Base-by-base conservation (phyloP, 192 early-diverging fungal genomes). In the Backusella macrospora region DNA sequence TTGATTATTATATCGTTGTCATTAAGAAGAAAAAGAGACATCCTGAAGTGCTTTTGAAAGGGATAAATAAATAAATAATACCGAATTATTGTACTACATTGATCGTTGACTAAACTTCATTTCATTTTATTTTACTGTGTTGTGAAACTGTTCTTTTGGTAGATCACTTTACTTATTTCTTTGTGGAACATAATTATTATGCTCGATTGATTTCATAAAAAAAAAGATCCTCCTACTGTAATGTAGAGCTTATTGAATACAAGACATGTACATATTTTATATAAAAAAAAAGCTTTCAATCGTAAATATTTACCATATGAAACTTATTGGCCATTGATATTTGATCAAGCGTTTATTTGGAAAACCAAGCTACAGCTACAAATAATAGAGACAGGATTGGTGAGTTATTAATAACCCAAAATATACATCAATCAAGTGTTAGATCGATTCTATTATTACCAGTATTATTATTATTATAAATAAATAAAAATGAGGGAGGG, bases 51-150 rank as follows among this genome's bases (percentile, higher is more conserved):
- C 29, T 34, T 34, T 34, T 34, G 2, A 34, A 34, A 34, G 29
- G 29, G 2, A 34, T 1, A 34, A 18, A 52, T 18, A 52, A 52
- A 52, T 18, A 52, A 52, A 52, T 9, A 52, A 52, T 18, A 52
- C n/a, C 16, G 8, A 18, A 52, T 52, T 52, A 18, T 52, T 52
- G 49, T 52, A 52, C 49, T n/a, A 52, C 49, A 23, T 21, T 7
- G n/a, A 18, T 23, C 18, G 18, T 52, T 52, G 49, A 52, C 49
- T 52, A 52, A 52, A 52, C 9, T 52, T 52, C 49, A 52, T 23
- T 49, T 49, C 47, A 49, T 49, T 49, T 49, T n/a, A 15, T 49
- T 18, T 52, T 52, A n/a, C 49, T 52, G 49, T 52, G 49, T 8
- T n/a, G 18, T 52, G 49, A 52, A 52, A 52, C 49, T 52, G 18